Conservation (phyloP, 2,329 filamentous ascomycete species). For the Colletotrichum cereale region DNA sequence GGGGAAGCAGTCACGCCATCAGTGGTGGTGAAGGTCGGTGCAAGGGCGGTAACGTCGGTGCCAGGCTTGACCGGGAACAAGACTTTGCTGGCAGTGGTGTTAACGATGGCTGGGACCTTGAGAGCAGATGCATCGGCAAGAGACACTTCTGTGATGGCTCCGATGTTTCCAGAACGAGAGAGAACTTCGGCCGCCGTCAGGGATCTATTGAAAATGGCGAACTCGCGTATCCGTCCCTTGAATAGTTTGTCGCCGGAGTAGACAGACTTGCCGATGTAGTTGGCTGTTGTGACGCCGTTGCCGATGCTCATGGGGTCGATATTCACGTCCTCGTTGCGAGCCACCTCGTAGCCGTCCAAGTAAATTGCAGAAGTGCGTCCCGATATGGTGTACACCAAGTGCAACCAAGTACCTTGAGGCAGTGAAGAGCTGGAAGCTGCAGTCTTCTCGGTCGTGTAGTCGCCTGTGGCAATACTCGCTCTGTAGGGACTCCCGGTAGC, state of each 20-base stretch:
- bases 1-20: slow-evolving; percentile 41
- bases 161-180: slow-evolving; percentile 31
- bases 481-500: slow-evolving; percentile 43
- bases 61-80: slow-evolving; percentile 42
- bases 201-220: slow-evolving; percentile 44
- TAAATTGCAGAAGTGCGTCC: slow-evolving; percentile 44
- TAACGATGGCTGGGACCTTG: slow-evolving; percentile 41
- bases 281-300: slow-evolving; percentile 42
- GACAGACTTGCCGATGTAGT: slow-evolving; percentile 43
- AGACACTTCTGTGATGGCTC: slow-evolving; percentile 34
- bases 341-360: slow-evolving; percentile 50
- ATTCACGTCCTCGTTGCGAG: slow-evolving; percentile 31
- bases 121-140: slow-evolving; percentile 36
- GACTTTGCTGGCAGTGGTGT: slow-evolving; percentile 35
- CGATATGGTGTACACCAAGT: slow-evolving; percentile 42
- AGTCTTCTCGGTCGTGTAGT: slow-evolving; percentile 42
- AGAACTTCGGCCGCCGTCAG: slow-evolving; percentile 41
- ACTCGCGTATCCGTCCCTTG: slow-evolving; percentile 43
- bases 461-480: slow-evolving; percentile 41
- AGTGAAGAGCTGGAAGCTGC: slow-evolving; percentile 39
- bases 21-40: slow-evolving; percentile 42
- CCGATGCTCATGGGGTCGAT: slow-evolving; percentile 41
- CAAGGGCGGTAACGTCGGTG: slow-evolving; percentile 40
- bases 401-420: slow-evolving; percentile 41
- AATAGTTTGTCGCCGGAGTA: slow-evolving; percentile 43